Evolutionary conservation across 805 yeast genomes (phyloP).

Genomic region (Candida vaughaniae): DNA sequence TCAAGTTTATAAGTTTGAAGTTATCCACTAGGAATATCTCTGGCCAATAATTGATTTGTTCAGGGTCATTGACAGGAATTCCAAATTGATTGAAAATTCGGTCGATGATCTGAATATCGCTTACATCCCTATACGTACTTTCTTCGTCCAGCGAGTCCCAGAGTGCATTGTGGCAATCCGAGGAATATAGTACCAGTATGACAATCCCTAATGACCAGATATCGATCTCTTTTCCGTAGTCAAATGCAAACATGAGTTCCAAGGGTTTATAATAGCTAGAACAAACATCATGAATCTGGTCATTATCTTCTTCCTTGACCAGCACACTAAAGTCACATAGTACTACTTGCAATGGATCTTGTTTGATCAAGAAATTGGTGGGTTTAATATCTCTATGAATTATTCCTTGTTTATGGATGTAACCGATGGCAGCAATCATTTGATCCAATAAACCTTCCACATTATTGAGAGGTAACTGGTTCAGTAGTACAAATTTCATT

Average conservation of each 20-base stretch:
- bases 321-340: conserved; percentile 67
- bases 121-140: conserved; percentile 24
- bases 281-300: conserved; percentile 56
- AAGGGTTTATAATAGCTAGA: conserved; percentile 74
- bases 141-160: conserved; percentile 27
- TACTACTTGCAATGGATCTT: conserved; percentile 24
- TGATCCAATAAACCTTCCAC: conserved; percentile 15
- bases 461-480: conserved; percentile 12
- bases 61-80: conserved; percentile 45
- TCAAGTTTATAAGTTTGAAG: conserved; percentile 28
- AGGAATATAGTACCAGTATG: conserved; percentile 49
- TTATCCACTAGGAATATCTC: conserved; percentile 31
- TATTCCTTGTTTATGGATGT: conserved; percentile 31
- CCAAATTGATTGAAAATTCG: conserved; percentile 60
- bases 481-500: conserved; percentile 14
- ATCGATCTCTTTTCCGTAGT: conserved; percentile 59
- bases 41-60: conserved; percentile 29
- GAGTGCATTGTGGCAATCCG: conserved; percentile 20
- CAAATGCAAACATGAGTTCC: conserved; percentile 63
- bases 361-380: conserved; percentile 29
- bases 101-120: conserved; percentile 60
- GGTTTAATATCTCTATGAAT: conserved; percentile 46
- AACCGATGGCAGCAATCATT: conserved; percentile 23
- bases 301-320: conserved; percentile 8
- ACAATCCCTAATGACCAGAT: conserved; percentile 73